These are phyloP conservation scores for Hypoxylon rickii DNA, from an alignment of 495 filamentous ascomycete species.

Conservation along the genomic window DNA sequence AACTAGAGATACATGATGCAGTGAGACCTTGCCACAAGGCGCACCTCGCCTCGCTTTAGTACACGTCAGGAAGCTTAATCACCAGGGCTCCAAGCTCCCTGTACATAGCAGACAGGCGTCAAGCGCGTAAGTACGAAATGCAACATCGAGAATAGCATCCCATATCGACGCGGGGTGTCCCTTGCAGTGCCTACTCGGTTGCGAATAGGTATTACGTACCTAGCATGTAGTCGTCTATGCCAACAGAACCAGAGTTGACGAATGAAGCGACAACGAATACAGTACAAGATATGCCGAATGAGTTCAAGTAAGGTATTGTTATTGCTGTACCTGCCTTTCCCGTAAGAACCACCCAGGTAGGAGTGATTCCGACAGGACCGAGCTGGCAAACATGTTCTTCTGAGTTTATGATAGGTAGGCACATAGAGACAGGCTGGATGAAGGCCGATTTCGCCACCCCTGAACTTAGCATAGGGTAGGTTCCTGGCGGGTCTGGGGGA, in stretches of 20 bases:
- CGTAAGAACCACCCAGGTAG: background rate
- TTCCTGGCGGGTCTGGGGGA: conserved; percentile 14
- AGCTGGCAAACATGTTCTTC: conserved; percentile 12
- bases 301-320: too few relatives aligned
- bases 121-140: conserved; percentile 2
- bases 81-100: conserved; percentile 4
- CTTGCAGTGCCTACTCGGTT: too few relatives aligned
- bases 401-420: conserved; percentile 1
- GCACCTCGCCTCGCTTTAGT: conserved; percentile 31
- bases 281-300: conserved; percentile 3
- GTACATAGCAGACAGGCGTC: conserved; percentile 2
- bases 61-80: conserved; percentile 36
- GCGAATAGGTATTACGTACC: too few relatives aligned
- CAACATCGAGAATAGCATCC: conserved; percentile 3
- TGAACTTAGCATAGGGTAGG: conserved; percentile 19
- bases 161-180: conserved; percentile 9
- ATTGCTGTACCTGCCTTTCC: too few relatives aligned
- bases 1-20: conserved; percentile 31
- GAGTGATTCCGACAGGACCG: background rate
- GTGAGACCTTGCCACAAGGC: conserved; percentile 33
- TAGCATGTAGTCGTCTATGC: too few relatives aligned
- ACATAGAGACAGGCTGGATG: conserved; percentile 12
- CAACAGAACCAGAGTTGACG: too few relatives aligned
- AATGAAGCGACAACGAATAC: too few relatives aligned
- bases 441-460: conserved; percentile 33